Evolutionary conservation across 1,284 basidiomycete genomes (phyloP).

Genomic region (Papiliotrema terrestris): DNA sequence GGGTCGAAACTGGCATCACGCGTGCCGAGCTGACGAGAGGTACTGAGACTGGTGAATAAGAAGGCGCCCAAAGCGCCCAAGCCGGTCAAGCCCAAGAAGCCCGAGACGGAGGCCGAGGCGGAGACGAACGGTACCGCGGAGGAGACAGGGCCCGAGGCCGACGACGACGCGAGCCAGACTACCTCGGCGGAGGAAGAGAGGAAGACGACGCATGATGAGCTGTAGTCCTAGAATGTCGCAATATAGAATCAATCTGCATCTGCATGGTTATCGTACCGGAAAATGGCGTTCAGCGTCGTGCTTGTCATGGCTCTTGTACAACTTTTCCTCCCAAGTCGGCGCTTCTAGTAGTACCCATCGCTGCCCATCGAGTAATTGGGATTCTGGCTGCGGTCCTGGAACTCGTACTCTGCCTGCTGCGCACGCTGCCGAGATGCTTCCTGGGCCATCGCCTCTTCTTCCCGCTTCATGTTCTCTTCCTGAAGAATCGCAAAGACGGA

Average conservation of each 20-base stretch:
- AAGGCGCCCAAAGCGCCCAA: slow-evolving; percentile 27
- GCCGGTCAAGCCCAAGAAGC: slow-evolving; percentile 5
- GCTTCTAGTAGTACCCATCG: too few relatives aligned
- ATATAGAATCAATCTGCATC: too few relatives aligned
- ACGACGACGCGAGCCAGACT: background rate
- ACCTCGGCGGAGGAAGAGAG: too few relatives aligned
- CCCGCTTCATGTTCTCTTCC: slow-evolving; percentile 64
- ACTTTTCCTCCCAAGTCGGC: too few relatives aligned
- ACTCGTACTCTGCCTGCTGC: too few relatives aligned
- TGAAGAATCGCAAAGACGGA: slow-evolving; percentile 93
- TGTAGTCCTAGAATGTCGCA: too few relatives aligned
- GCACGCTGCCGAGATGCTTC: background rate
- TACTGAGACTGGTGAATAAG: slow-evolving; percentile 29
- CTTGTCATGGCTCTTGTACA: too few relatives aligned
- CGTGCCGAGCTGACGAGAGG: slow-evolving; percentile 9
- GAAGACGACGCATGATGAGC: too few relatives aligned
- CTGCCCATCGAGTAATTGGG: too few relatives aligned
- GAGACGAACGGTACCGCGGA: background rate
- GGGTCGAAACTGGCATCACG: slow-evolving; percentile 31
- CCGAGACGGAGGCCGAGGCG: background rate
- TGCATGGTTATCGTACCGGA: too few relatives aligned
- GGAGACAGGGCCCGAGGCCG: background rate
- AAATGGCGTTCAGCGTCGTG: too few relatives aligned
- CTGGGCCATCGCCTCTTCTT: slow-evolving; percentile 16
- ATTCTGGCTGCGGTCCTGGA: too few relatives aligned